Evolutionary conservation across 306 rosid species (phyloP), one percentile per base, ranked within the genome.

Genomic region (Citrullus colocynthis): DNA sequence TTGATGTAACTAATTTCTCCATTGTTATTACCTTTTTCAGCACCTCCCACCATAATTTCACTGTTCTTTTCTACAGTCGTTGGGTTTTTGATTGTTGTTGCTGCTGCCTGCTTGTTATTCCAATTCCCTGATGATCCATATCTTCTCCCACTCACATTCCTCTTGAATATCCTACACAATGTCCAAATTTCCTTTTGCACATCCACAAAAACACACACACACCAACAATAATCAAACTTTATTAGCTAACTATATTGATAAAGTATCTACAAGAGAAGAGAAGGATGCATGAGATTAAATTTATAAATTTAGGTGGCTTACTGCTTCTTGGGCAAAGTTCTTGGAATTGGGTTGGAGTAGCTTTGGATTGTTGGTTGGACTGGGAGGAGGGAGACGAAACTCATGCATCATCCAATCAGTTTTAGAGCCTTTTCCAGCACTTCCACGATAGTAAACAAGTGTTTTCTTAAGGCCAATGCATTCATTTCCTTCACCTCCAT

Each of bases 401-500:
- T 94, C 98, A 15, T 94, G 97, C 98, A 94, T 94, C 98, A 94
- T 94, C 98, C 98, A 94, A 56, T 94, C 96, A 28, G 98, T 94
- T 84, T 94, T 94, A 83, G 91, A 84, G 75, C 97, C 98, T 84
- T 90, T 94, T 12, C 97, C 97, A 0, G 98, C 96, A n/a, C 85
- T 85, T 21, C 98, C 98, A 17, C 95, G 85, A 51, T 94, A 94
- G 71, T 92, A 94, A 2, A 94, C 98, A 0, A 94, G 84, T 5
- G 98, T 92, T 76, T 94, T 94, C 84, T 94, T 94, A 75, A 94
- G 97, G 12, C 98, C 98, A 51, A 78, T 61, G 77, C 93, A 87
- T 21, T 84, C 81, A 73, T 34, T 55, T 11, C 84, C 85, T 58
- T 80, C 86, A 62, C 90, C 90, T 56, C 81, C 87, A 6, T 24